phyloP scores from a whole-genome alignment of 768 basidiomycete species.

The Tricholoma terreum region DNA sequence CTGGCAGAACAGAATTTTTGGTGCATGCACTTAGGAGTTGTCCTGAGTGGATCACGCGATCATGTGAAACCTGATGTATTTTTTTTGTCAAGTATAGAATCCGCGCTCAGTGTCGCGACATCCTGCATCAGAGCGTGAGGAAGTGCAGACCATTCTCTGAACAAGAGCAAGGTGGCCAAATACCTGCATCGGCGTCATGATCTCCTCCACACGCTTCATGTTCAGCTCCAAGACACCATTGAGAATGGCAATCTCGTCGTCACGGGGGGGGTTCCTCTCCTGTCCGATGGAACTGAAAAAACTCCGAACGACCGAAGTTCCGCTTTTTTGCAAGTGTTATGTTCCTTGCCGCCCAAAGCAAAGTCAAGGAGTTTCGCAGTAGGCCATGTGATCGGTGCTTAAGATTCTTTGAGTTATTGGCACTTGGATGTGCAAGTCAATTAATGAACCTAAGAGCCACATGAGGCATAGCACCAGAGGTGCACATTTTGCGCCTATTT shows the following conservation, averaged over 20 bases:
- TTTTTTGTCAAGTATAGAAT: slow-evolving; percentile 78
- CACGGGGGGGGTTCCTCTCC: slow-evolving; percentile 75
- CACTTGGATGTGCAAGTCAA: slow-evolving; percentile 23
- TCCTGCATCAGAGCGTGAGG: slow-evolving; percentile 50
- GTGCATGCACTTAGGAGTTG: too few relatives aligned
- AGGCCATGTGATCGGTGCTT: slow-evolving; percentile 79
- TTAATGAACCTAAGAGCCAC: slow-evolving; percentile 49
- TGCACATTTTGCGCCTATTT: slow-evolving; percentile 75
- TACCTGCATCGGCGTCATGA: slow-evolving; percentile 82
- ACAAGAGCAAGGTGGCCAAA: slow-evolving; percentile 11
- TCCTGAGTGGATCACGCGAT: too few relatives aligned
- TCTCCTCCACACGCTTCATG: slow-evolving; percentile 68
- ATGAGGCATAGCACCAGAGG: slow-evolving; percentile 73
- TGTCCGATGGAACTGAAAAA: slow-evolving; percentile 73
- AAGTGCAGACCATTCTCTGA: too few relatives aligned
- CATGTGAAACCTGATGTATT: too few relatives aligned
- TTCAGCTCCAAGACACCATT: slow-evolving; percentile 80
- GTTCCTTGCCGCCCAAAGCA: slow-evolving; percentile 72
- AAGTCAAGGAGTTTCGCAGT: slow-evolving; percentile 80
- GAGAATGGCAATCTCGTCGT: slow-evolving; percentile 79
- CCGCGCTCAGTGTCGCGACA: slow-evolving; percentile 74
- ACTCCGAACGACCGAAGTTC: slow-evolving; percentile 76
- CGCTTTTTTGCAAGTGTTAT: slow-evolving; percentile 78
- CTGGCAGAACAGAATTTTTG: too few relatives aligned
- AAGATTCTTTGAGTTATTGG: slow-evolving; percentile 33